phyloP scores from a whole-genome alignment of 2,329 filamentous ascomycete species.

The Lizonia empirigonia region DNA sequence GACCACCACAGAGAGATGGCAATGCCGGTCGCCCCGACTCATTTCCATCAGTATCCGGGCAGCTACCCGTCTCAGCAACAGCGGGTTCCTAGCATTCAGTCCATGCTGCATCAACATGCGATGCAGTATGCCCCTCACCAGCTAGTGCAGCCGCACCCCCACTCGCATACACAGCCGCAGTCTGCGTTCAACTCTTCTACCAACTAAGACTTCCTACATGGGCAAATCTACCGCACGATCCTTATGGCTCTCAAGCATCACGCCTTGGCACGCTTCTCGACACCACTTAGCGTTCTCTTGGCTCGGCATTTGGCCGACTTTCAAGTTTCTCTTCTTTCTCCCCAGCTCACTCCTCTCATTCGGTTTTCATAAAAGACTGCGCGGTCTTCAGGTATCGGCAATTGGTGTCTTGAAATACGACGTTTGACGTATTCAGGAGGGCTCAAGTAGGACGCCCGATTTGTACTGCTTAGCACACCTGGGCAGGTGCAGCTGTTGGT shows the following conservation, averaged over 20 bases:
- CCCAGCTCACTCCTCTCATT: not conserved
- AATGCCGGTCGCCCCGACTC: constrained; percentile 30
- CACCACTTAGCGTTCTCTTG: constrained; percentile 10
- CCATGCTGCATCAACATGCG: constrained; percentile 41
- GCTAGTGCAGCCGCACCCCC: constrained; percentile 20
- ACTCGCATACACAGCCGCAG: constrained; percentile 12
- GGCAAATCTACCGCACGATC: constrained; percentile 5
- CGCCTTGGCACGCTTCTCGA: constrained; percentile 1
- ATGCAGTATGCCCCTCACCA: constrained; percentile 30
- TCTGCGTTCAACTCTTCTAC: not conserved
- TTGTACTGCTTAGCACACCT: not conserved
- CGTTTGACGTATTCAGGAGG: not conserved
- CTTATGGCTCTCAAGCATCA: constrained; percentile 9
- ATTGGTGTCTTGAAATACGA: not conserved
- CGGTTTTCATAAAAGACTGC: not conserved
- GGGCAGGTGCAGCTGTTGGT: not conserved
- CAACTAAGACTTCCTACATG: not conserved
- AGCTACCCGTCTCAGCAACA: constrained; percentile 33
- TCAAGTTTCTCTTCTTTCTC: constrained; percentile 17
- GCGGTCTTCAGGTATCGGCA: not conserved
- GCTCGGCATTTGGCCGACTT: constrained; percentile 18
- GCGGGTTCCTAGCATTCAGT: constrained; percentile 49
- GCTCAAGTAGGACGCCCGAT: not conserved
- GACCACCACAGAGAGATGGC: constrained; percentile 38
- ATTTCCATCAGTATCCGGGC: constrained; percentile 26